A percentile compares a stretch with the other conserved stretches of the same genome.
These are phyloP conservation scores for Nakaseomyces nivariensis DNA, from an alignment of 1,139 yeast species.

Conservation along the genomic window DNA sequence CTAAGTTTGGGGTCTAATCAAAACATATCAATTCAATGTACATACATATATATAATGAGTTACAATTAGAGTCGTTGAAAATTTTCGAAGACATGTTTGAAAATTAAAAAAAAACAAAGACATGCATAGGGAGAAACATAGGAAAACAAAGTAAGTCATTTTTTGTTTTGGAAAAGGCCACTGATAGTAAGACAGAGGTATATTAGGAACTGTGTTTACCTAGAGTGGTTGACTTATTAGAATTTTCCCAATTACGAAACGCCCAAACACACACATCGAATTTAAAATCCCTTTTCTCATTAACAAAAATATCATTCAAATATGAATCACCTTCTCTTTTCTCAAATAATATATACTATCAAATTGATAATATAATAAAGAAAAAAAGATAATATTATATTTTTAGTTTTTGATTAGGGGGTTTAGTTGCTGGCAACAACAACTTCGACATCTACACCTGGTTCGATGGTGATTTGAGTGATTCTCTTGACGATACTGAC, in stretches of 20 bases:
- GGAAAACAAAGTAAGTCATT: background rate
- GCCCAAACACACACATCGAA: background rate
- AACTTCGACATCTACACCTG: constrained; percentile 55
- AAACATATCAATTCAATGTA: constrained; percentile 1
- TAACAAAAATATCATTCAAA: background rate
- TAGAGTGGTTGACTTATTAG: constrained; percentile 26
- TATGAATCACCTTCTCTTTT: background rate
- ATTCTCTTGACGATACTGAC: constrained; percentile 88
- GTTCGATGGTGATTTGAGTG: constrained; percentile 89
- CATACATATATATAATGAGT: constrained; percentile 4
- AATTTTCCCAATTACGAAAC: background rate
- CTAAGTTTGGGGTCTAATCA: background rate
- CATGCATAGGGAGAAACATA: too few species aligned
- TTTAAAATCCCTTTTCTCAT: background rate
- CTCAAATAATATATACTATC: too few species aligned
- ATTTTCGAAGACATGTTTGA: too few species aligned
- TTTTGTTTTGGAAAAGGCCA: constrained; percentile 19
- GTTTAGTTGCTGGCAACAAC: constrained; percentile 32
- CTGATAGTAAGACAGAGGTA: constrained; percentile 33
- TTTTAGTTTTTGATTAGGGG: background rate
- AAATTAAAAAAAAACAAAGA: too few species aligned
- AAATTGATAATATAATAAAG: background rate
- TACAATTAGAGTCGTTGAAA: background rate
- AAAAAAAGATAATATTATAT: background rate
- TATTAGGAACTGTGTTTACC: constrained; percentile 30